These are phyloP conservation scores for Knufia petricola DNA, from an alignment of 2,329 filamentous ascomycete genomes.

Conservation along the genomic window DNA sequence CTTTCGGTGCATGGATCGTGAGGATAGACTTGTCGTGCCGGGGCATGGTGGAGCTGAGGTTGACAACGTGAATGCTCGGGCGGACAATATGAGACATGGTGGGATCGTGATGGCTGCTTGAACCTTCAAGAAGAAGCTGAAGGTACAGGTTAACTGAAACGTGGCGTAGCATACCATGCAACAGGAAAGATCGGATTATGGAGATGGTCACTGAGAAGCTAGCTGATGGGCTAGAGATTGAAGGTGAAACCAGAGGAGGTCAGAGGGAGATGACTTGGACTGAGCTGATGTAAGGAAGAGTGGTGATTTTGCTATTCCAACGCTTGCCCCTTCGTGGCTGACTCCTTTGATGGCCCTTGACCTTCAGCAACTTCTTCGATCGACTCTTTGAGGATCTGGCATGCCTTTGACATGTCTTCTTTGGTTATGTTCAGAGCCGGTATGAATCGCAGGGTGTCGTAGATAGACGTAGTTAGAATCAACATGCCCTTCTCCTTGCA, in stretches of 20 bases:
- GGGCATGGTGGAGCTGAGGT: slow-evolving; percentile 4
- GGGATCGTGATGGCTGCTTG: slow-evolving; percentile 10
- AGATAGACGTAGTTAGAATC: slow-evolving; percentile 32
- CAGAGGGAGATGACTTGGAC: not conserved
- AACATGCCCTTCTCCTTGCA: slow-evolving; percentile 32
- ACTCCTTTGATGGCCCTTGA: slow-evolving; percentile 13
- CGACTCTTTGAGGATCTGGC: slow-evolving; percentile 28
- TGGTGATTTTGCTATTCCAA: slow-evolving; percentile 11
- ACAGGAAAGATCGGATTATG: not conserved
- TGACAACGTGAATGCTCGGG: slow-evolving; percentile 9
- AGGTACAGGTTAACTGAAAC: slow-evolving; percentile 12
- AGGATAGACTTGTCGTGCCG: slow-evolving; percentile 7
- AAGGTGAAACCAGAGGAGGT: slow-evolving; percentile 1
- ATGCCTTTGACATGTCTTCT: slow-evolving; percentile 31
- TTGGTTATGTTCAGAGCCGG: slow-evolving; percentile 32
- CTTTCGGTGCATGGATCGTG: slow-evolving; percentile 8
- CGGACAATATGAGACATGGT: slow-evolving; percentile 9
- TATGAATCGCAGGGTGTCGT: slow-evolving; percentile 33
- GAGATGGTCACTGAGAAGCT: slow-evolving; percentile 7
- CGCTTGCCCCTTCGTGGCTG: slow-evolving; percentile 16
- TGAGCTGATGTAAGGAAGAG: not conserved
- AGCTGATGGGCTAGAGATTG: slow-evolving; percentile 4
- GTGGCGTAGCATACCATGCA: slow-evolving; percentile 4
- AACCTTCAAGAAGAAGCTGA: slow-evolving; percentile 10
- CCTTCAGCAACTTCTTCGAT: slow-evolving; percentile 30